Conservation (phyloP, 352 stramenopile species). For the Phytophthora foliorum region DNA sequence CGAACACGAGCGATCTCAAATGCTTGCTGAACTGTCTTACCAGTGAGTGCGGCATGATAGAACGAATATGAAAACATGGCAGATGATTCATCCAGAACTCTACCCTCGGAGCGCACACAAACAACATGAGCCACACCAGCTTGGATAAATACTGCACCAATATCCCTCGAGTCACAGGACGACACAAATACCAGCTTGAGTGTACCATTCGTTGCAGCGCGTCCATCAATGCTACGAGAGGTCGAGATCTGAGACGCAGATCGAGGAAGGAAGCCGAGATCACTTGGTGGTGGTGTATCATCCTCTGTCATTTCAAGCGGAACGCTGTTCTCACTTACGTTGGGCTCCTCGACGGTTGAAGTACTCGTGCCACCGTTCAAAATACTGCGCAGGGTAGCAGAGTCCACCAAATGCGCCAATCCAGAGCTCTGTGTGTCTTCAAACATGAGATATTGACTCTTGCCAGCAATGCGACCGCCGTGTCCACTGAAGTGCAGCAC, state of each 20-base stretch:
- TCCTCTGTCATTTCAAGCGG: conserved; percentile 27
- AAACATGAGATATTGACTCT: conserved; percentile 76
- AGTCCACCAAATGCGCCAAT: conserved; percentile 76
- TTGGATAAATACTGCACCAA: conserved; percentile 85
- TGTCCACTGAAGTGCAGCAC: conserved; percentile 87
- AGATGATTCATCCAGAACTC: conserved; percentile 77
- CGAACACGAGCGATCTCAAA: conserved; percentile 81
- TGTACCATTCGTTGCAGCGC: conserved; percentile 39
- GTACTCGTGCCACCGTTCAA: conserved; percentile 45
- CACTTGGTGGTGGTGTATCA: conserved; percentile 6
- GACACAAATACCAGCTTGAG: conserved; percentile 88
- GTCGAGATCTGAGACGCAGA: conserved; percentile 27
- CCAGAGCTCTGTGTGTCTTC: conserved; percentile 79
- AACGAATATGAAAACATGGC: conserved; percentile 84
- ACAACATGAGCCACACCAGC: conserved; percentile 82
- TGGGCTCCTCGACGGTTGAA: conserved; percentile 22
- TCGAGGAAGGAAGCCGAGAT: conserved; percentile 9
- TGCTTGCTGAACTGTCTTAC: conserved; percentile 78
- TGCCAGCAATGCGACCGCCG: conserved; percentile 69
- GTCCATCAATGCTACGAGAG: conserved; percentile 40
- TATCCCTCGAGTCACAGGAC: conserved; percentile 79
- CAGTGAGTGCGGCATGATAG: conserved; percentile 77
- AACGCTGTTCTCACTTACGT: conserved; percentile 13
- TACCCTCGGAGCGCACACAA: conserved; percentile 75
- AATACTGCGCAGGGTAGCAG: conserved; percentile 65